Conservation (phyloP, 2,329 filamentous ascomycete genomes). For the Penicillium sp. region DNA sequence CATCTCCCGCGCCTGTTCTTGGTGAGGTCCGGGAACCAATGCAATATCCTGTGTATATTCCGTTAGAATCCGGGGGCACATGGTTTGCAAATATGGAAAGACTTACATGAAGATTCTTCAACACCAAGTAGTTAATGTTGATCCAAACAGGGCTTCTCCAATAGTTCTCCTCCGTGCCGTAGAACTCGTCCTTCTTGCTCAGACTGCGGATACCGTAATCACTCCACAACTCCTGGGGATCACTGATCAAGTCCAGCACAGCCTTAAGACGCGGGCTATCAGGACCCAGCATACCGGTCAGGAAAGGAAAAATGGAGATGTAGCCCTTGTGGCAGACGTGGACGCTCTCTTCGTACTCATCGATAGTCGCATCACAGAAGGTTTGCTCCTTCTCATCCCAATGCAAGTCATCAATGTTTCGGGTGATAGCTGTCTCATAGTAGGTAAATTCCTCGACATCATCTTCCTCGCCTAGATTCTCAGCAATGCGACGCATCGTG, state of each 20-base stretch:
- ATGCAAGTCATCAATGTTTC: conserved; percentile 89
- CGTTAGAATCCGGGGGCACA: conserved; percentile 14
- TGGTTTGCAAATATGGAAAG: conserved; percentile 4
- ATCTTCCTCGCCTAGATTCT: conserved; percentile 70
- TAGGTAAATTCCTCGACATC: conserved; percentile 71
- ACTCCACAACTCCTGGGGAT: conserved; percentile 87
- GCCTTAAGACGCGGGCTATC: conserved; percentile 72
- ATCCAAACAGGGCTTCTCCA: conserved; percentile 96
- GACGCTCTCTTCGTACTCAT: conserved; percentile 86
- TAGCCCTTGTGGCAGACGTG: conserved; percentile 97
- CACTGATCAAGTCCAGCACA: conserved; percentile 72
- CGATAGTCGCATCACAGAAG: conserved; percentile 93
- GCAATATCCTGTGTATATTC: conserved; percentile 59
- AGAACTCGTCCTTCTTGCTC: conserved; percentile 77
- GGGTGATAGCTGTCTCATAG: conserved; percentile 72
- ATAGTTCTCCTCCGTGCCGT: conserved; percentile 93
- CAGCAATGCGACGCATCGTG: conserved; percentile 76
- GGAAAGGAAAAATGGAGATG: conserved; percentile 87
- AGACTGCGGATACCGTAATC: conserved; percentile 84
- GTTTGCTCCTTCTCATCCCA: conserved; percentile 79
- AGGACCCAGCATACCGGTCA: conserved; percentile 73
- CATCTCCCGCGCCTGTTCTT: conserved; percentile 65
- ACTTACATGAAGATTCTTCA: conserved; percentile 75
- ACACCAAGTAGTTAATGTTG: conserved; percentile 88
- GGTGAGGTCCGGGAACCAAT: conserved; percentile 63